phyloP scores from a whole-genome alignment of 352 stramenopile genomes.

The Phytophthora megakarya region DNA sequence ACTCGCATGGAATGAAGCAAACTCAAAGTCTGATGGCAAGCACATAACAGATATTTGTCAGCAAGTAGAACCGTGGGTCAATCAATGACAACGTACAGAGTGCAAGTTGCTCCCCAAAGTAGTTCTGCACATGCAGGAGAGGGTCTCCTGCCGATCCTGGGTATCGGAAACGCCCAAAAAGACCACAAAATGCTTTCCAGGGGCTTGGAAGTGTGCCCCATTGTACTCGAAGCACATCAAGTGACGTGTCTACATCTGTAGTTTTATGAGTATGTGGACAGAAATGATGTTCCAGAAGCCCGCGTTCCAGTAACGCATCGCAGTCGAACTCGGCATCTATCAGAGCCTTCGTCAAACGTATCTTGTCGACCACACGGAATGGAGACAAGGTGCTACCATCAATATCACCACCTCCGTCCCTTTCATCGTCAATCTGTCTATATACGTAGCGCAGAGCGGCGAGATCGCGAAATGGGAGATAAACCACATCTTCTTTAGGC shows the following conservation, averaged over 20 bases:
- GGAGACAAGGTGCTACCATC: slow-evolving; percentile 39
- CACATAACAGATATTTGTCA: slow-evolving; percentile 3
- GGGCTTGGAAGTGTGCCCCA: slow-evolving; percentile 52
- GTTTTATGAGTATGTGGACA: slow-evolving; percentile 63
- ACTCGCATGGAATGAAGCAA: slow-evolving; percentile 61
- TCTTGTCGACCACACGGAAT: slow-evolving; percentile 82
- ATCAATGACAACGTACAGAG: slow-evolving; percentile 54
- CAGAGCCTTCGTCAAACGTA: slow-evolving; percentile 72
- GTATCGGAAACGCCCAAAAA: slow-evolving; percentile 1
- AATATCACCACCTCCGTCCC: slow-evolving; percentile 19
- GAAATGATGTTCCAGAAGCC: slow-evolving; percentile 57
- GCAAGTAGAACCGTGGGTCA: not conserved
- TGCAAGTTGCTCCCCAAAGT: slow-evolving; percentile 82
- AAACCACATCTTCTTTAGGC: slow-evolving; percentile 22
- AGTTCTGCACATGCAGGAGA: slow-evolving; percentile 66
- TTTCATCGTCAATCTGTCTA: slow-evolving; percentile 58
- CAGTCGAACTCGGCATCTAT: slow-evolving; percentile 78
- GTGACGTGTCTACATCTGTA: slow-evolving; percentile 70
- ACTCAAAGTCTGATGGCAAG: slow-evolving; percentile 54
- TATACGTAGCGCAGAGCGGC: slow-evolving; percentile 71
- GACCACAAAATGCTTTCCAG: slow-evolving; percentile 28
- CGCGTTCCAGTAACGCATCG: slow-evolving; percentile 56
- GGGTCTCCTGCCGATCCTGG: slow-evolving; percentile 42
- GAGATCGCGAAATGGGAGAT: slow-evolving; percentile 58
- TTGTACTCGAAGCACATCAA: slow-evolving; percentile 57